Evolutionary conservation across 345 rosid species (phyloP).

Genomic region (Anastatica hierochuntica): DNA sequence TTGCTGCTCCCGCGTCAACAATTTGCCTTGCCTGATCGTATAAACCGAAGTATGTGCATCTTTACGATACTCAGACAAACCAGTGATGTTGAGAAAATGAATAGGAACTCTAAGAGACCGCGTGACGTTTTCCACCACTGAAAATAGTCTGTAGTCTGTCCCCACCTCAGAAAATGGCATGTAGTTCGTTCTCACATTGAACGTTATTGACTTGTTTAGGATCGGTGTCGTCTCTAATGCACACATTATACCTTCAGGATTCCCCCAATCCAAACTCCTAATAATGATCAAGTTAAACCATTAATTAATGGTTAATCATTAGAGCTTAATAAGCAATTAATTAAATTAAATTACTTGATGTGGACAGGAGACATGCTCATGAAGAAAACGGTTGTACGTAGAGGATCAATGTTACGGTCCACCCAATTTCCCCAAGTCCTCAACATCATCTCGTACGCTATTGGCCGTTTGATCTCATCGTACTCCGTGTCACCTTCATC

Average conservation of each 20-base stretch:
- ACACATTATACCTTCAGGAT: conserved; percentile 67
- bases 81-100: conserved; percentile 51
- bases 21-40: conserved; percentile 56
- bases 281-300: too few relatives aligned
- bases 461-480: conserved; percentile 66
- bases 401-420: conserved; percentile 66
- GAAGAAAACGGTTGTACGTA: conserved; percentile 76
- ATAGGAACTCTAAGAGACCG: conserved; percentile 38
- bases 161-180: conserved; percentile 38
- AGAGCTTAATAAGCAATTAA: too few relatives aligned
- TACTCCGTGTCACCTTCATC: conserved; percentile 60
- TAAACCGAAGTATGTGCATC: conserved; percentile 82
- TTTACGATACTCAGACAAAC: conserved; percentile 62
- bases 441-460: conserved; percentile 55
- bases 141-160: conserved; percentile 47
- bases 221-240: conserved; percentile 55
- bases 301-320: too few relatives aligned
- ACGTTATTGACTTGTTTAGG: conserved; percentile 28
- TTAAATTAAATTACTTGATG: conserved; percentile 41
- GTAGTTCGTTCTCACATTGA: conserved; percentile 6
- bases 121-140: conserved; percentile 38
- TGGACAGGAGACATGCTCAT: conserved; percentile 89
- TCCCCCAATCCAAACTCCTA: conserved; percentile 88
- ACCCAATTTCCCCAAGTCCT: conserved; percentile 80
- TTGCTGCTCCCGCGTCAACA: conserved; percentile 51